A percentile compares a stretch with the other conserved stretches of the same genome.
Evolutionary conservation across 2,329 filamentous ascomycete genomes (phyloP).

Genomic region (Alternaria consortialis): DNA sequence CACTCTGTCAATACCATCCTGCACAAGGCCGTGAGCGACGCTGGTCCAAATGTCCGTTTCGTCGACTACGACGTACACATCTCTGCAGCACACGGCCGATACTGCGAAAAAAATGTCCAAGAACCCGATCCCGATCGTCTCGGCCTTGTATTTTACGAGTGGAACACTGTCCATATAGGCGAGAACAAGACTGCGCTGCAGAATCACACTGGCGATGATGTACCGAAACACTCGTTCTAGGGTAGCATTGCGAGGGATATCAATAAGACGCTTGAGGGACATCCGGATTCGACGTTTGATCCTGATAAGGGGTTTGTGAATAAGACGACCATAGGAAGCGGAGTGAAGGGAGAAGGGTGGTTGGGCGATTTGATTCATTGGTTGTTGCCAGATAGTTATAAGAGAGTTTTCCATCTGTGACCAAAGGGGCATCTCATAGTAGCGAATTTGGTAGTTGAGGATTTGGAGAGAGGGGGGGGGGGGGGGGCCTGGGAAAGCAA

Average conservation of each 20-base stretch:
- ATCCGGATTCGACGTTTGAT: slow-evolving; percentile 41
- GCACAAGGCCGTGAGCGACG: slow-evolving; percentile 10
- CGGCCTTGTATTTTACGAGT: slow-evolving; percentile 43
- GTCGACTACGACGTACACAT: not conserved
- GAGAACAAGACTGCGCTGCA: slow-evolving; percentile 33
- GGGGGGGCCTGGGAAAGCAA: not conserved
- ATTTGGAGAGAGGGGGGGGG: not conserved
- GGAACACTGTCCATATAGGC: slow-evolving; percentile 39
- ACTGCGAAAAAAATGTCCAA: not conserved
- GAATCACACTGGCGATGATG: slow-evolving; percentile 14
- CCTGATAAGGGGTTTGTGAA: slow-evolving; percentile 35
- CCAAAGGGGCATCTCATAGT: slow-evolving; percentile 37
- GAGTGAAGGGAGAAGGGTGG: not conserved
- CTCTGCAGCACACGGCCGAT: not conserved
- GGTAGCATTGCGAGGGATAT: slow-evolving; percentile 34
- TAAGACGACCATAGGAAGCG: slow-evolving; percentile 15
- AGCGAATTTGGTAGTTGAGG: slow-evolving; percentile 9
- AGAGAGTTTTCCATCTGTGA: slow-evolving; percentile 43
- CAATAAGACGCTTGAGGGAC: slow-evolving; percentile 34
- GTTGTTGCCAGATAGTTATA: slow-evolving; percentile 43
- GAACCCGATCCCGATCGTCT: slow-evolving; percentile 30
- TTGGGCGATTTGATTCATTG: slow-evolving; percentile 33
- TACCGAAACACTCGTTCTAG: slow-evolving; percentile 35
- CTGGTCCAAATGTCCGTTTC: not conserved
- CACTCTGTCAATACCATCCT: slow-evolving; percentile 35